Conservation (phyloP, 1,284 basidiomycete species). For the Trametes sp. region DNA sequence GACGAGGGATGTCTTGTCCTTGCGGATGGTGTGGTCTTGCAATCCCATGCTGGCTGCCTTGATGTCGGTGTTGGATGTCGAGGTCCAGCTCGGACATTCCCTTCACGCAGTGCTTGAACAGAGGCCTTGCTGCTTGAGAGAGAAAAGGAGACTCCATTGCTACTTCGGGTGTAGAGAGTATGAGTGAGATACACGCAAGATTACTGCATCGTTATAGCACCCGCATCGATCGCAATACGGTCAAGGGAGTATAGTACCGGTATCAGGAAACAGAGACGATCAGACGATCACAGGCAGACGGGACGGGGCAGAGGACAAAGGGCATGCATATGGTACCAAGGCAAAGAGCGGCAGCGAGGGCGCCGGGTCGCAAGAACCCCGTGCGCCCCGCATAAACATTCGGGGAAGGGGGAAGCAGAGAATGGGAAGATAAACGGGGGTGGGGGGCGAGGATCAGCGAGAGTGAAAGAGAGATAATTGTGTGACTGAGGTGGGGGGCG, state of each 20-base stretch:
- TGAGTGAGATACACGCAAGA: slow-evolving; percentile 32
- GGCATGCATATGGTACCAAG: slow-evolving; percentile 24
- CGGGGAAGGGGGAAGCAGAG: slow-evolving; percentile 3
- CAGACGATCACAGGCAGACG: slow-evolving; percentile 12
- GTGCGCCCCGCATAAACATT: slow-evolving; percentile 14
- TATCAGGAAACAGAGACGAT: slow-evolving; percentile 25
- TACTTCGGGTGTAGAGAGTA: slow-evolving; percentile 26
- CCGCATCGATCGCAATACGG: slow-evolving; percentile 27
- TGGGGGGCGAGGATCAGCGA: not conserved
- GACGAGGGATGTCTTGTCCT: too few species aligned
- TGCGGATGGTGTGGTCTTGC: too few species aligned
- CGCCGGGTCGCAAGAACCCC: slow-evolving; percentile 4
- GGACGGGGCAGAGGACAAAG: slow-evolving; percentile 5
- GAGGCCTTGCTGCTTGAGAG: too few species aligned
- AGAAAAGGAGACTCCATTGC: slow-evolving; percentile 30
- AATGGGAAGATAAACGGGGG: slow-evolving; percentile 7
- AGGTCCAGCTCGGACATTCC: too few species aligned
- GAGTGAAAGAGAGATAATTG: slow-evolving; percentile 13
- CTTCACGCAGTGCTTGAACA: too few species aligned
- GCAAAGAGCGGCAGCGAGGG: slow-evolving; percentile 17
- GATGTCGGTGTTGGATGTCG: too few species aligned
- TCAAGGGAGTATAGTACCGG: slow-evolving; percentile 34
- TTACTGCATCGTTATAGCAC: slow-evolving; percentile 34
- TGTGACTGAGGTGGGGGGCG: slow-evolving; percentile 11
- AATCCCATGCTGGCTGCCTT: too few species aligned